Percentiles rank a stretch among this genome's conserved stretches.
These are phyloP conservation scores for Chamaecrista fasciculata DNA, from an alignment of 306 rosid genomes.

Conservation along the genomic window DNA sequence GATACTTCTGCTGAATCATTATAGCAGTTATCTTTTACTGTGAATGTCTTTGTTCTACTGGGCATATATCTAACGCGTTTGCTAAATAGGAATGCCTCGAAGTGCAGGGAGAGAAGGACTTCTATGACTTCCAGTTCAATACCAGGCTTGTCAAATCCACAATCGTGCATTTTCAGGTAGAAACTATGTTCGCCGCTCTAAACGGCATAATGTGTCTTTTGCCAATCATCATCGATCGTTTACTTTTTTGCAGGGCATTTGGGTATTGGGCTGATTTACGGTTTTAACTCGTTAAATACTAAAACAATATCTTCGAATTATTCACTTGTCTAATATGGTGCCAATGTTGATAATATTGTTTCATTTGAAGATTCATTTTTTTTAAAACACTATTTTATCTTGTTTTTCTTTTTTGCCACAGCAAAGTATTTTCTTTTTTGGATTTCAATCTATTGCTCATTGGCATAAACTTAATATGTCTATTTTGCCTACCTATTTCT, in stretches of 20 bases:
- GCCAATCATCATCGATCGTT: no score
- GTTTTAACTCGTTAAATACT: neutral
- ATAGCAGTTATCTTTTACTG: neutral
- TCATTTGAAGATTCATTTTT: no score
- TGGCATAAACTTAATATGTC: neutral
- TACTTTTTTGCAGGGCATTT: neutral
- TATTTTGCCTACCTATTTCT: neutral
- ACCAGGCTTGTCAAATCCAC: constrained; percentile 93
- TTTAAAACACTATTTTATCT: neutral
- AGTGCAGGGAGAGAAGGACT: constrained; percentile 59
- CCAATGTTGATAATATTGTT: neutral
- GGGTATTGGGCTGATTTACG: neutral
- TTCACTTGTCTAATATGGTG: neutral
- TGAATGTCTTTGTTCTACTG: neutral
- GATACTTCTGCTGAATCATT: neutral
- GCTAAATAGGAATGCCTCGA: constrained; percentile 67
- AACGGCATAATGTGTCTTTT: neutral
- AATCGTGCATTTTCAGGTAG: constrained; percentile 94
- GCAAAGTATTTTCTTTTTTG: no score
- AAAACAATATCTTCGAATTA: neutral
- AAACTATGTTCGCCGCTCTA: constrained; percentile 3
- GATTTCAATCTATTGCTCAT: neutral
- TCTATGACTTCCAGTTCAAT: constrained; percentile 84
- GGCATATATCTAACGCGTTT: neutral
- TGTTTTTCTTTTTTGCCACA: neutral